These are phyloP conservation scores for Kalaharituber pfeilii DNA, from an alignment of 2,329 filamentous ascomycete species.

Conservation along the genomic window DNA sequence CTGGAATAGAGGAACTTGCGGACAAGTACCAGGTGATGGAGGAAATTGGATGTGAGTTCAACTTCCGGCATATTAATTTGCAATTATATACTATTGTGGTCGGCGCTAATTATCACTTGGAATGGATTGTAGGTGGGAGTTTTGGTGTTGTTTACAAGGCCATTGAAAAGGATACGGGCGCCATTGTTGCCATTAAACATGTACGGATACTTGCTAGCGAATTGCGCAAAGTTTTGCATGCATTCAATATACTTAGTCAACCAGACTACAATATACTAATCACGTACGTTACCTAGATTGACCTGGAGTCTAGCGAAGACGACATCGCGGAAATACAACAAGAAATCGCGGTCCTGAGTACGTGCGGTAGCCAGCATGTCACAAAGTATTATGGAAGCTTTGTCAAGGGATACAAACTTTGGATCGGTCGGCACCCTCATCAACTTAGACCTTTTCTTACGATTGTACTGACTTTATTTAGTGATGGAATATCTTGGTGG, in stretches of 20 bases:
- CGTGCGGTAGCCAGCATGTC: conserved; percentile 82
- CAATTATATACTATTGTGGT: not conserved
- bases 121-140: conserved; percentile 56
- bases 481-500: conserved; percentile 97
- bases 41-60: conserved; percentile 72
- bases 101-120: not conserved
- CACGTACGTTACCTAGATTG: conserved; percentile 46
- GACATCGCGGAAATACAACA: conserved; percentile 97
- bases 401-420: conserved; percentile 86
- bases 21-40: conserved; percentile 87
- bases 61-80: not conserved
- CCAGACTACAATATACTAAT: not conserved
- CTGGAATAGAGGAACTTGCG: conserved; percentile 44
- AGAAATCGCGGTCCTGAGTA: conserved; percentile 87
- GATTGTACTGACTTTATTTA: not conserved
- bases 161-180: conserved; percentile 74
- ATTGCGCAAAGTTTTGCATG: not conserved
- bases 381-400: conserved; percentile 96
- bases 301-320: conserved; percentile 95
- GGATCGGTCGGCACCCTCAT: conserved; percentile 46
- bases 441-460: not conserved
- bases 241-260: no score
- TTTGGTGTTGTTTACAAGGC: conserved; percentile 97
- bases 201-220: conserved; percentile 36
- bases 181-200: conserved; percentile 92